Evolutionary conservation across 169 alveolate genomes (phyloP).

Genomic region (Cyclospora cayetanensis): DNA sequence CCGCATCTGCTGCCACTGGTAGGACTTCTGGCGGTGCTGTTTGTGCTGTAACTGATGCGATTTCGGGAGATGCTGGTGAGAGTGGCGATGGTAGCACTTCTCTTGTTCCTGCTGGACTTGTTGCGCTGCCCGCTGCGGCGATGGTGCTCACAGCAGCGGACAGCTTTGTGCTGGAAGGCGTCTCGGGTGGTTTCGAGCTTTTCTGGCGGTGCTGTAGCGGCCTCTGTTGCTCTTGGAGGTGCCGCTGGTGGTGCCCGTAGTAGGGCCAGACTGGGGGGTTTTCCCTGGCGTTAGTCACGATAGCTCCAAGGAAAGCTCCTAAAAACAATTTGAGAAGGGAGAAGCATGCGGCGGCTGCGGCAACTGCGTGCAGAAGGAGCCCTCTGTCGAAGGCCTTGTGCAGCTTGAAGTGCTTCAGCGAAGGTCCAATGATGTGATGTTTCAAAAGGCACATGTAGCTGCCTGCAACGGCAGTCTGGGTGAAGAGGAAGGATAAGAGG

Average conservation of each 20-base stretch:
- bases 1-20: background rate
- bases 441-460: background rate
- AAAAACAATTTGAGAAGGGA: background rate
- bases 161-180: too few relatives aligned
- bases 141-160: too few relatives aligned
- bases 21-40: background rate
- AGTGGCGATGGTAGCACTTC: background rate
- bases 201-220: background rate
- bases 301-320: background rate
- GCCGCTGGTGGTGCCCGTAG: background rate
- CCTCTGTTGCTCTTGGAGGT: background rate
- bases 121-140: background rate
- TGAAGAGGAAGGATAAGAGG: background rate
- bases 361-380: background rate
- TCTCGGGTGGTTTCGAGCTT: too few relatives aligned
- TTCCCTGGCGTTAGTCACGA: background rate
- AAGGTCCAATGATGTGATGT: background rate
- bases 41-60: background rate
- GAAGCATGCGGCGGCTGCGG: background rate
- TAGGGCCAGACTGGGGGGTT: background rate
- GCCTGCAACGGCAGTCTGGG: background rate
- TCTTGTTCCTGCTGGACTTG: background rate
- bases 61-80: background rate
- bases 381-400: constrained; percentile 14
- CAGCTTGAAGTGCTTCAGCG: background rate